phyloP scores from a whole-genome alignment of 345 rosid species.

The Raphanus sativus region DNA sequence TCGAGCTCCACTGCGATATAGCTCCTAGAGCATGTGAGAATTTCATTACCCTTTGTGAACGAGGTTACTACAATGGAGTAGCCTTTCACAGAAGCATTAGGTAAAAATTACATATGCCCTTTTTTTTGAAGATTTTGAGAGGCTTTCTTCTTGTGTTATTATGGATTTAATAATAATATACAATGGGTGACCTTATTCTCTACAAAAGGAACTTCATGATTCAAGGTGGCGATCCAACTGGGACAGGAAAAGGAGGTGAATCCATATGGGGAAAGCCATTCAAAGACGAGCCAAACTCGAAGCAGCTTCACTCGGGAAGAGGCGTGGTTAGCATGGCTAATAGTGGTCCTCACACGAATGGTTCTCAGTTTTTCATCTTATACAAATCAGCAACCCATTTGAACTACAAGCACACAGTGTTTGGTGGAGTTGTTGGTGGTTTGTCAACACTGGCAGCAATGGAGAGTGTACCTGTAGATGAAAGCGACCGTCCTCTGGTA shows the following conservation, averaged over 20 bases:
- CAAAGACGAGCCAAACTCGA: constrained; percentile 88
- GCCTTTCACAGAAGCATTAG: constrained; percentile 76
- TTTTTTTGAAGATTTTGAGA: background rate
- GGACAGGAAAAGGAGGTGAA: constrained; percentile 88
- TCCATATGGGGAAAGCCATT: constrained; percentile 97
- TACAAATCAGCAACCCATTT: constrained; percentile 98
- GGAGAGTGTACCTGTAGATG: constrained; percentile 92
- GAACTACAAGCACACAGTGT: constrained; percentile 91
- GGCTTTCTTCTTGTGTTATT: background rate
- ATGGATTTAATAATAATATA: background rate
- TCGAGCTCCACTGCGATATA: constrained; percentile 90
- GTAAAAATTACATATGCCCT: constrained; percentile 31
- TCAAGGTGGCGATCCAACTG: constrained; percentile 98
- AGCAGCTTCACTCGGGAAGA: constrained; percentile 88
- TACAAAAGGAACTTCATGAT: constrained; percentile 81
- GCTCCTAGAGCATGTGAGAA: constrained; percentile 92
- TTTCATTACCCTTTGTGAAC: constrained; percentile 84
- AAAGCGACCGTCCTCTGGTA: constrained; percentile 80
- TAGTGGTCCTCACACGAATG: constrained; percentile 96
- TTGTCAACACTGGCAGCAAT: constrained; percentile 73
- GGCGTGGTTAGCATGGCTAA: constrained; percentile 98
- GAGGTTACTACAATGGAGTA: constrained; percentile 80
- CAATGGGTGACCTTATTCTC: background rate
- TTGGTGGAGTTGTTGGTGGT: constrained; percentile 93
- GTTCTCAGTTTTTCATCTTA: constrained; percentile 94